Base-by-base conservation (phyloP, 768 basidiomycete species). In the Tylopilus vinaceipallidus region DNA sequence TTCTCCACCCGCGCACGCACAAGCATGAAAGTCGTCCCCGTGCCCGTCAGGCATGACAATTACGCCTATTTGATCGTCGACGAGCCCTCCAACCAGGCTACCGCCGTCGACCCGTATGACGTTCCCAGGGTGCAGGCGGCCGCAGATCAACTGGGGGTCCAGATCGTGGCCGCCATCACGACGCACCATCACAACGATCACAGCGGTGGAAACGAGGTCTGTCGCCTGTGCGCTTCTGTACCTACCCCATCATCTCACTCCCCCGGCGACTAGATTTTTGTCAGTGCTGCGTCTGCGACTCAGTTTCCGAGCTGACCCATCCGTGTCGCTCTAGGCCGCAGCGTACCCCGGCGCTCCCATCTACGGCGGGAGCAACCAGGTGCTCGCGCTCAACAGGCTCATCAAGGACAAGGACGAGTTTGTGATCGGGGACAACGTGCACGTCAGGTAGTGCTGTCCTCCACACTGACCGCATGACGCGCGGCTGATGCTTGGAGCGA, bases 141-240 rank as follows among this genome's bases (percentile, higher is more conserved):
- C 1, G 92, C 89, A 2, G 69, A 82, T 36, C 68, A 72, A 10
- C 77, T 80, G 33, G 82, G 75, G 9, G 86, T 91, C 22, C 64
- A 77, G 39, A 76, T 94, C 49, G 75, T 88, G 30, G 84, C 88
- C 34, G 78, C 73, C 20, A 76, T 98, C 57, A 97, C 92, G 12
- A 98, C 95, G 3, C 95, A 97, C 69, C 91, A 94, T 67, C 95
- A 97, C 67, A 60, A 76, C 55, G 95, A 98, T 71, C 93, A 94
- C 66, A 86, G 84, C 56, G 91, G 90, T 17, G 93, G 93, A 29
- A 95, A 95, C 68, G 64, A 82, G 72, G 90, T 91, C 29, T 53
- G 71, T 67, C 41, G 20, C 29, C 16, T n/a, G 30, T 16, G 24
- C 24, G 23, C 14, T 16, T 12, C n/a, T 19, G n/a, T 20, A 2